These are phyloP conservation scores for Calonectria montana DNA, from an alignment of 2,329 filamentous ascomycete species.

Conservation along the genomic window DNA sequence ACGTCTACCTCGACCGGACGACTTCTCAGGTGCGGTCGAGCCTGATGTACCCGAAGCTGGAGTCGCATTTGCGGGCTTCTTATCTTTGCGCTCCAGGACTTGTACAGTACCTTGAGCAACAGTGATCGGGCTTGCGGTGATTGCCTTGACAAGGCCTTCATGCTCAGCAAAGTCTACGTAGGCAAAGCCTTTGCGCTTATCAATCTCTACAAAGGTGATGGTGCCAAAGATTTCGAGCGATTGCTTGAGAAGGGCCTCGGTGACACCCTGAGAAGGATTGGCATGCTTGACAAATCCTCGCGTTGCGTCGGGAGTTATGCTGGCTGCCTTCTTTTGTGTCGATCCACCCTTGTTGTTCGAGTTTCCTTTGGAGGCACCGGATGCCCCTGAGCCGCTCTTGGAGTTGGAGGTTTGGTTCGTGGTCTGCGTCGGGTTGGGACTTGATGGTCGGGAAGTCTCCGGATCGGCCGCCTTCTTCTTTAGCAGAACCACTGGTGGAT, in stretches of 20 bases:
- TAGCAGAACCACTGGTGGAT: conserved; percentile 54
- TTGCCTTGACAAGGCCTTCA: conserved; percentile 79
- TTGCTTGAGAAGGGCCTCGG: conserved; percentile 80
- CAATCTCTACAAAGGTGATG: conserved; percentile 86
- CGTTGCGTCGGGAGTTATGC: conserved; percentile 58
- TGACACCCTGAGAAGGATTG: conserved; percentile 92
- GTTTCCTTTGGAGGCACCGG: conserved; percentile 32
- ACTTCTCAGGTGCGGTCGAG: conserved; percentile 43
- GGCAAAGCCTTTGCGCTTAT: conserved; percentile 93
- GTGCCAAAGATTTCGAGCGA: conserved; percentile 80
- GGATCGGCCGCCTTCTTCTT: conserved; percentile 50
- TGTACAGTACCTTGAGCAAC: conserved; percentile 89
- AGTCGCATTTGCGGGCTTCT: conserved; percentile 49
- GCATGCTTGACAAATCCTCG: conserved; percentile 85
- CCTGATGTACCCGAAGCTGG: conserved; percentile 29
- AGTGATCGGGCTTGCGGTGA: conserved; percentile 82
- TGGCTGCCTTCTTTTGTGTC: conserved; percentile 49
- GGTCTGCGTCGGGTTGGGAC: conserved; percentile 41
- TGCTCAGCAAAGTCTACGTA: conserved; percentile 89
- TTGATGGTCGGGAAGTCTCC: conserved; percentile 34
- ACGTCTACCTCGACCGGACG: conserved; percentile 46
- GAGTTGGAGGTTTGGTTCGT: conserved; percentile 45
- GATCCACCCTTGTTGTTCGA: conserved; percentile 38
- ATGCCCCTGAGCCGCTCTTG: conserved; percentile 33
- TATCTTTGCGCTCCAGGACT: conserved; percentile 83